Evolutionary conservation across 2,329 filamentous ascomycete genomes (phyloP), one percentile per base, ranked within the genome.

Genomic region (Massarina eburnea): DNA sequence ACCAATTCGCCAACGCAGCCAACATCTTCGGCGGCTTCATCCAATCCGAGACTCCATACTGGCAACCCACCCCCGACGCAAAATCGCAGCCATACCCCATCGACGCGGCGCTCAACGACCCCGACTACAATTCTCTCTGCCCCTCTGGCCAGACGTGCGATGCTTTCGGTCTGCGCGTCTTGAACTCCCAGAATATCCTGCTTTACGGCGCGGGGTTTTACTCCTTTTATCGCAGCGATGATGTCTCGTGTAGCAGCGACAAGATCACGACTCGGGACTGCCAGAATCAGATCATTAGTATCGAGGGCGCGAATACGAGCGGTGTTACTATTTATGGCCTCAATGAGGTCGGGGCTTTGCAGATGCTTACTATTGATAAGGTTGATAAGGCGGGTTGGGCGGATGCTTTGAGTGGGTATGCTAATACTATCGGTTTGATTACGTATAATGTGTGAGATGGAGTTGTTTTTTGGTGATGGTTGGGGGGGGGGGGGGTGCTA

Each of bases 41-140:
- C 61, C 92, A 96, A 75, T 89, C 88, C 5, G 92, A 97, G 74
- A 96, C 91, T 2, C 88, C 91, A 10, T 83, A 84, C 77, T 90
- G 85, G 79, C 88, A 95, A 75, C 82, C 86, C 65, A 90, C 90
- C 72, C 90, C 91, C 3, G 81, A 87, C 55, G 82, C 89, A 1
- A 78, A 80, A 7, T 75, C 78, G 12, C 62, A 66, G 27, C 88
- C 85, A 21, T 91, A 87, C 69, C 74, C 73, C 0, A 72, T 76
- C 52, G 57, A 57, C 12, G 53, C 78, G 24, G 70, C 72, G 9
- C 88, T 77, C 63, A 72, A 72, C 39, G 88, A 94, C 64, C 88
- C 91, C 0, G 79, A 83, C 58, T 96, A 94, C 68, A 71, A 72
- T 4, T 71, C 73, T 8, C 43, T 52, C 15, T 64, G 61, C 39